Base-by-base conservation (phyloP, 139 green algal species). In the Chlamydomonas sphaeroides region DNA sequence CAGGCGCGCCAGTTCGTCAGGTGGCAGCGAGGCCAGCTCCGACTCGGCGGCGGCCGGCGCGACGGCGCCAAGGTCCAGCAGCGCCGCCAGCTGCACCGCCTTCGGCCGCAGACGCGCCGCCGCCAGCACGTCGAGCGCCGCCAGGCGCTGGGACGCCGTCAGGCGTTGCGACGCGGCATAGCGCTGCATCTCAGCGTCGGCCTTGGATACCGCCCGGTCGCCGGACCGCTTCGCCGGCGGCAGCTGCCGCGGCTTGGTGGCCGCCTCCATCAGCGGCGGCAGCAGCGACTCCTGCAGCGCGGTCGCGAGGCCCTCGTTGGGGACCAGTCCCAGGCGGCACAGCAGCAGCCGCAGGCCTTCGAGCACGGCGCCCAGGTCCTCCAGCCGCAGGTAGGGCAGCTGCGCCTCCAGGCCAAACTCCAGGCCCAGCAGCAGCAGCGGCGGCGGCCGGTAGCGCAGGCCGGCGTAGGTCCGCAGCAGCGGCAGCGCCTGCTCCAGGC, bases 31-130 rank as follows among this genome's bases (percentile, higher is more conserved):
- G 42, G 7, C 23, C 75, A 80, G n/a, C 30, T 20, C 33, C 30
- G 30, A 0, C n/a, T 45, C 45, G 14, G 10, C 68, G 41, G 39
- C 66, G 23, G 20, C 33, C 69, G 35, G 25, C 69, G 17, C 33
- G 28, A 35, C 21, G 18, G 30, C 30, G 30, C 72, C 41, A 42
- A 82, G 30, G 36, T 82, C 75, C 62, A 82, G 33, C 61, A 82
- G 45, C 62, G 32, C 75, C 62, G 75, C 75, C 75, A 82, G 75
- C 63, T 82, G 75, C n/a, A 62, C 61, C 8, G 75, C 42, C 41
- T 82, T 61, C 62, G 75, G 75, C 62, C 75, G 75, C 41, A 82
- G 62, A 23, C 75, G 62, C 10, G 75, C 75, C 42, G 75, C 75
- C 32, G 15, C 62, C 75, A 82, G 32, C 45, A 82, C 75, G 0